A percentile compares a stretch with the other conserved stretches of the same genome.
Conservation (phyloP, 2,329 filamentous ascomycete genomes). For the Aureobasidium sp. region DNA sequence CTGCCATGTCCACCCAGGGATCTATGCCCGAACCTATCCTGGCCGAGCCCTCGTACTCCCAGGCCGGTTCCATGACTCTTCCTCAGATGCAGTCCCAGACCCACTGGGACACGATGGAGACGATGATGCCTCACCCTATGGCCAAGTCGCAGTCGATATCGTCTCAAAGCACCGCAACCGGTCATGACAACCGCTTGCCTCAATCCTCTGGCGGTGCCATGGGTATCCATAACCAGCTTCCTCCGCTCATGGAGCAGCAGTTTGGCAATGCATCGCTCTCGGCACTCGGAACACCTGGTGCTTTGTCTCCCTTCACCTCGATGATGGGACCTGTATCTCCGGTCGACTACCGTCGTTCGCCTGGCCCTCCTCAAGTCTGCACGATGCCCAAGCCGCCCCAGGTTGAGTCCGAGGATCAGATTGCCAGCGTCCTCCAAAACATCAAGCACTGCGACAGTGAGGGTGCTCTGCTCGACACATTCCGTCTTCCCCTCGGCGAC, state of each 20-base stretch:
- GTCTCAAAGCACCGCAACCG: conserved; percentile 44
- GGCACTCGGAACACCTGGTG: conserved; percentile 59
- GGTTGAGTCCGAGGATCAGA: conserved; percentile 74
- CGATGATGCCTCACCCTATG: conserved; percentile 58
- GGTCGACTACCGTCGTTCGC: conserved; percentile 60
- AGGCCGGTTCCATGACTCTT: conserved; percentile 64
- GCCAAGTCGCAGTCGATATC: conserved; percentile 48
- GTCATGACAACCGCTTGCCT: conserved; percentile 53
- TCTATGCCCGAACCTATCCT: conserved; percentile 56
- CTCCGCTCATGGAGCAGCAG: conserved; percentile 55
- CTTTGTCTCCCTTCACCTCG: conserved; percentile 62
- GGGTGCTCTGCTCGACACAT: conserved; percentile 74
- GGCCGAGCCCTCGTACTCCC: conserved; percentile 60
- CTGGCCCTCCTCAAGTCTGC: conserved; percentile 56
- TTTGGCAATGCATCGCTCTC: conserved; percentile 65
- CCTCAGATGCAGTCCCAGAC: conserved; percentile 73
- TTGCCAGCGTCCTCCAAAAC: conserved; percentile 75
- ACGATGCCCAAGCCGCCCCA: conserved; percentile 67
- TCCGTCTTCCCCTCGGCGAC: conserved; percentile 71
- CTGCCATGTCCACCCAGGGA: conserved; percentile 61
- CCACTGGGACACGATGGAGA: conserved; percentile 75
- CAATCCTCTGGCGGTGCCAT: not conserved
- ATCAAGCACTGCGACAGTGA: conserved; percentile 75
- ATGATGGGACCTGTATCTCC: conserved; percentile 60
- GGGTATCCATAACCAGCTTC: conserved; percentile 44